Evolutionary conservation across 768 basidiomycete genomes (phyloP), one percentile per base, ranked within the genome.

Genomic region (Phaffia australis): DNA sequence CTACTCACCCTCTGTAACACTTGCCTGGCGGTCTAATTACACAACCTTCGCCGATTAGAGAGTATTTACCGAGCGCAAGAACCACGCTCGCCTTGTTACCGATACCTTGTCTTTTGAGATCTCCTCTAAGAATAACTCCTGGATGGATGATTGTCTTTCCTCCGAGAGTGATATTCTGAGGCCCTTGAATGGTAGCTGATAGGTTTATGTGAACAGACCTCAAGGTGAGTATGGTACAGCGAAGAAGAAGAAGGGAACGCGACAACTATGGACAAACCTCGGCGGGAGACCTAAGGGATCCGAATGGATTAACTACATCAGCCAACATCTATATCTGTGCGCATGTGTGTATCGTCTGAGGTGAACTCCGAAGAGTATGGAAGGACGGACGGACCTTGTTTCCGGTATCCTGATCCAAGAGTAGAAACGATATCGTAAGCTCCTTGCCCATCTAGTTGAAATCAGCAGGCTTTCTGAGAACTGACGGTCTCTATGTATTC

Each of bases 101-200:
- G 46, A 89, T 85, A 7, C 88, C 89, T 14, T 90, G 87, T 50
- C 93, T 80, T 56, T 91, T 81, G 62, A 99, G 80, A 74, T 99
- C 95, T 1, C 95, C 95, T 57, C 95, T 86, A 59, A 99, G 87
- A 63, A 97, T 89, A 11, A 89, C 88, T 23, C 85, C 83, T 67
- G 83, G 86, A 1, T 91, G 87, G 67, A 99, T 93, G 75, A 98
- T 90, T 1, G 91, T 92, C 79, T 97, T 95, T 56, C 94, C 95
- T 50, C 90, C 91, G 18, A 99, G 84, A 69, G 97, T 90, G 75
- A 98, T 99, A 75, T 95, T 97, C 76, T 92, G 87, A 15, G 91
- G 88, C 1, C 94, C 94, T 64, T 87, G 84, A 73, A 97, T 95
- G 30, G 85, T 87, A 21, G 91, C 90, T 69, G 88, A 93, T 1